Base-by-base conservation (phyloP, 2,329 filamentous ascomycete genomes). In the Cytospora piceicola region DNA sequence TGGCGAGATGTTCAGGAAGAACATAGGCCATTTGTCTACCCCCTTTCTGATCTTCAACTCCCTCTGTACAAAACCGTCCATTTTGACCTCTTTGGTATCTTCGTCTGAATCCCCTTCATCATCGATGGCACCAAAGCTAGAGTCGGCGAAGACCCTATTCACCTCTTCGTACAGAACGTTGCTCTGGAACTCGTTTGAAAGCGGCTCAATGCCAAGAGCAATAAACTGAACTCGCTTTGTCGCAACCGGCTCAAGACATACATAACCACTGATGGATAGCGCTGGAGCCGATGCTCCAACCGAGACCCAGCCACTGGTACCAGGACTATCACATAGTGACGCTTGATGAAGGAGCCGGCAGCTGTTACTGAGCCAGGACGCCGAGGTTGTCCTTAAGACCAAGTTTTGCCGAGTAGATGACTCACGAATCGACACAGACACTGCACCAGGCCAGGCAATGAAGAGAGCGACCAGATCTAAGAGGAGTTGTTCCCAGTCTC, bases 21-120 rank as follows among this genome's bases (percentile, higher is more conserved):
- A 98, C 88, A 94, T 94, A 0, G 94, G 93, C 88, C 92, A 95
- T 59, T 87, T 85, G 72, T 97, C 93, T 12, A 94, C 80, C 0
- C 88, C 83, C 73, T 92, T 94, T 53, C 81, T 83, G 15, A 77
- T 76, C 72, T 81, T 87, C 46, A 85, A 70, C 65, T 88, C 84
- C 68, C 77, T 83, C 36, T 75, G 77, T 1, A 81, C 85, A 63
- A 80, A 84, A 1, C 78, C 79, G 32, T 83, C 80, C 8, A 72
- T 75, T 65, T 82, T 85, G 66, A 27, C 39, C 36, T 73, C 64
- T 70, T 75, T 63, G 70, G 67, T 72, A 46, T 77, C 70, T 56
- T 74, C 76, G 20, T 81, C 78, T 4, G 71, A 70, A 34, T 77
- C 77, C 49, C 76, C 75, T 7, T 74, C 72, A 1, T 84, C 81